phyloP scores from a whole-genome alignment of 371 early-diverging fungal genomes.

The Mucor circinelloides region DNA sequence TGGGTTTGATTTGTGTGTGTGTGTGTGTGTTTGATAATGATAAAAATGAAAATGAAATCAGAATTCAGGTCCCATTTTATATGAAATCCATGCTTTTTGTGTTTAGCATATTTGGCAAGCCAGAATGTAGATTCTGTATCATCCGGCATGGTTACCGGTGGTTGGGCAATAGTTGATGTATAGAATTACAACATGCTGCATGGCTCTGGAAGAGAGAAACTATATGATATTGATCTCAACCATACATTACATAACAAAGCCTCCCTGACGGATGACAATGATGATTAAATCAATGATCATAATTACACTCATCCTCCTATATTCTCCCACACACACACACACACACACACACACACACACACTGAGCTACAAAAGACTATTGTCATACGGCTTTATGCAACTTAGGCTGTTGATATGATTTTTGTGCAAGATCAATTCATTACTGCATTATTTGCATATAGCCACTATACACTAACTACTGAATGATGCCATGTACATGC shows the following conservation, averaged over 20 bases:
- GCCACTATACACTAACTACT: background rate
- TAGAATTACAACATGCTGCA: background rate
- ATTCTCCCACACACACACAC: background rate
- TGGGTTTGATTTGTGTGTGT: background rate
- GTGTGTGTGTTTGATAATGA: background rate
- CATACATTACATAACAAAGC: background rate
- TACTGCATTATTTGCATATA: background rate
- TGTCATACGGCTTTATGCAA: background rate
- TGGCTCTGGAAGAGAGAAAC: background rate
- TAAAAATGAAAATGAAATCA: background rate
- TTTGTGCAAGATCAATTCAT: background rate
- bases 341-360: background rate
- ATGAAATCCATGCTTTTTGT: background rate
- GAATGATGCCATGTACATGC: background rate
- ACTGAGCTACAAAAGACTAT: background rate
- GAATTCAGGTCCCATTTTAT: background rate
- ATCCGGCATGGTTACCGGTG: background rate
- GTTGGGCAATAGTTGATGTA: background rate
- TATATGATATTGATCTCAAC: background rate
- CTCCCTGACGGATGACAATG: background rate
- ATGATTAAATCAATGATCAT: background rate
- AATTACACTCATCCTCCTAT: background rate
- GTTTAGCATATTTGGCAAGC: slow-evolving; percentile 5
- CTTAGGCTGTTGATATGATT: background rate
- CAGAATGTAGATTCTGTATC: background rate